These are phyloP conservation scores for Bipolaris zeicola DNA, from an alignment of 2,329 filamentous ascomycete genomes.

Conservation along the genomic window DNA sequence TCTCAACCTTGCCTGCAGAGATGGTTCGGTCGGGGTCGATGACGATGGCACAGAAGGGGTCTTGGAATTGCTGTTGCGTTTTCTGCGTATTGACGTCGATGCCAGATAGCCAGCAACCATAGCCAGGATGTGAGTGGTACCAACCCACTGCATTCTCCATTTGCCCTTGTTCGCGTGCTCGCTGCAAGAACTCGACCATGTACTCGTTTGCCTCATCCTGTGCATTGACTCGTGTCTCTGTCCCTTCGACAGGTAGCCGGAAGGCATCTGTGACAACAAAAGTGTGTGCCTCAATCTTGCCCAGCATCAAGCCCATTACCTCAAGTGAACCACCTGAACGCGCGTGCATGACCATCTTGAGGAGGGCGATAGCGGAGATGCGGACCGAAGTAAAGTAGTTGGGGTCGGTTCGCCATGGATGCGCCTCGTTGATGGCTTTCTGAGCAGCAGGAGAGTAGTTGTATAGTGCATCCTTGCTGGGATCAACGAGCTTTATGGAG, in stretches of 20 bases:
- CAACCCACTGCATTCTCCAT: slow-evolving; percentile 94
- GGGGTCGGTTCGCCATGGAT: slow-evolving; percentile 78
- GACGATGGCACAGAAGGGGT: slow-evolving; percentile 94
- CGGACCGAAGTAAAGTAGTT: slow-evolving; percentile 92
- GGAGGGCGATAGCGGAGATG: slow-evolving; percentile 88
- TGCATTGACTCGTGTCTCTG: slow-evolving; percentile 97
- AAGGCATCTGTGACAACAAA: slow-evolving; percentile 96
- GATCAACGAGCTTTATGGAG: slow-evolving; percentile 78
- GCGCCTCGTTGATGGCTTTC: slow-evolving; percentile 65
- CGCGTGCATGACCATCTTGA: slow-evolving; percentile 99
- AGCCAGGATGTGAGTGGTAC: slow-evolving; percentile 98
- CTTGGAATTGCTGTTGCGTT: slow-evolving; percentile 82
- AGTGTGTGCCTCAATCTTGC: slow-evolving; percentile 82
- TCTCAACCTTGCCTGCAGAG: slow-evolving; percentile 92
- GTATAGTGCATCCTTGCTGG: slow-evolving; percentile 89
- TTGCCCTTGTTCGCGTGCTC: slow-evolving; percentile 75
- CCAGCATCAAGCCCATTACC: slow-evolving; percentile 98
- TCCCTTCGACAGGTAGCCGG: slow-evolving; percentile 91
- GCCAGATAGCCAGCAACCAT: slow-evolving; percentile 96
- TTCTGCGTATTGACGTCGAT: slow-evolving; percentile 92
- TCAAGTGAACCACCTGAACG: slow-evolving; percentile 91
- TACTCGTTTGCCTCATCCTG: slow-evolving; percentile 97
- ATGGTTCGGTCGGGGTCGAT: slow-evolving; percentile 97
- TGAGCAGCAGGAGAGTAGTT: slow-evolving; percentile 74
- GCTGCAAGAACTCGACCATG: slow-evolving; percentile 82